phyloP scores from a whole-genome alignment of 1,139 yeast genomes.

The Fermentozyma sake region DNA sequence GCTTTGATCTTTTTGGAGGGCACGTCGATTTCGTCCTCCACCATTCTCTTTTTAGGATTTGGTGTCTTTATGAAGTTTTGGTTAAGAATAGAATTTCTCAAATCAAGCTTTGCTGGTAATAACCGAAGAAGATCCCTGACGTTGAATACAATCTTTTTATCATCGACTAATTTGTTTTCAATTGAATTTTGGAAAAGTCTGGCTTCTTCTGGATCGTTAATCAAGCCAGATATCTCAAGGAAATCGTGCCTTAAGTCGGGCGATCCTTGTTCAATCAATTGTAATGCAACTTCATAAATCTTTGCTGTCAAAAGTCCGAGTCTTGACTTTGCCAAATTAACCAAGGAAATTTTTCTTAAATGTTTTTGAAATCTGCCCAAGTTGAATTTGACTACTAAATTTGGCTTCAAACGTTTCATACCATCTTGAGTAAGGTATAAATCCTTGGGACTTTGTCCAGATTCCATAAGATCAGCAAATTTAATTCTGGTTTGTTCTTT shows the following conservation, averaged over 20 bases:
- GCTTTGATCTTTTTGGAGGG: constrained; percentile 39
- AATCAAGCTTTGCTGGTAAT: constrained; percentile 41
- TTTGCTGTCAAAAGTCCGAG: constrained; percentile 67
- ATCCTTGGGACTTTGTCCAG: constrained; percentile 26
- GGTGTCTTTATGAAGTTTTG: constrained; percentile 32
- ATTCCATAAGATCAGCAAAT: constrained; percentile 31
- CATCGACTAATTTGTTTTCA: constrained; percentile 38
- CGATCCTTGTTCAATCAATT: constrained; percentile 53
- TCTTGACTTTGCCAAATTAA: constrained; percentile 59
- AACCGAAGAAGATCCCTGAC: constrained; percentile 50
- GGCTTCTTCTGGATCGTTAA: constrained; percentile 39
- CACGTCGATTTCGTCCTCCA: constrained; percentile 16
- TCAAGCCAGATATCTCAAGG: constrained; percentile 31
- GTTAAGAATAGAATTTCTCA: constrained; percentile 46
- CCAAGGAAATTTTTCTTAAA: constrained; percentile 61
- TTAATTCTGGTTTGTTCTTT: constrained; percentile 53
- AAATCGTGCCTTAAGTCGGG: constrained; percentile 35
- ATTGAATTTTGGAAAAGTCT: constrained; percentile 21
- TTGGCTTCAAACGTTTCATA: constrained; percentile 39
- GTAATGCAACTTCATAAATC: constrained; percentile 59
- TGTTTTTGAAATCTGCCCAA: constrained; percentile 64
- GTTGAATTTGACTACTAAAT: constrained; percentile 57
- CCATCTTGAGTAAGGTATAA: constrained; percentile 30
- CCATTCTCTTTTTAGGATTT: constrained; percentile 23
- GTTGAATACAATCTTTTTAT: constrained; percentile 40